Conservation (phyloP, 1,284 basidiomycete genomes). For the Cutaneotrichosporon cyanovorans region DNA sequence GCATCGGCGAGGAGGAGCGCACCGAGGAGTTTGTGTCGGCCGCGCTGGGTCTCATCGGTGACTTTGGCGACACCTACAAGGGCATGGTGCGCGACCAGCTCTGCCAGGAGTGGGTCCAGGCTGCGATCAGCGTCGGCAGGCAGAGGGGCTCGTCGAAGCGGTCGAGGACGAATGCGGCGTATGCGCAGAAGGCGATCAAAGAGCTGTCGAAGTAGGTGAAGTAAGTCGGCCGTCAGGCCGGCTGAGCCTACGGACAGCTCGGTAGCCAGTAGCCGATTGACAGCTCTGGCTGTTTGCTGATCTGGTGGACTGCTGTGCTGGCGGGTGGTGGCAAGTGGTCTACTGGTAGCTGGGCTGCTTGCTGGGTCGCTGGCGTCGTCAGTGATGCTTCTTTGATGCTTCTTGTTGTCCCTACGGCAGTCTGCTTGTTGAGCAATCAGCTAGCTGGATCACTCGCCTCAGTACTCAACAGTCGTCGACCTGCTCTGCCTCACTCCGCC, state of each 20-base stretch:
- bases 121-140: slow-evolving; percentile 60
- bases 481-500: background rate
- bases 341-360: too few species aligned
- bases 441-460: too few species aligned
- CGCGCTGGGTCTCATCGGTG: slow-evolving; percentile 78
- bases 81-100: slow-evolving; percentile 74
- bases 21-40: slow-evolving; percentile 71
- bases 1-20: slow-evolving; percentile 67
- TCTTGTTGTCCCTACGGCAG: too few species aligned
- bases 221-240: background rate
- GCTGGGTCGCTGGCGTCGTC: too few species aligned
- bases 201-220: slow-evolving; percentile 24
- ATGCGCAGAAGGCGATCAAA: slow-evolving; percentile 49
- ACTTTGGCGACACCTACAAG: slow-evolving; percentile 76
- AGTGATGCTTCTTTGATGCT: too few species aligned
- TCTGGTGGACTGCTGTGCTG: too few species aligned
- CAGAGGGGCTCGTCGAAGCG: slow-evolving; percentile 47
- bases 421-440: too few species aligned
- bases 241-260: background rate
- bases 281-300: too few species aligned
- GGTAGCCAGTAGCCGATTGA: too few species aligned
- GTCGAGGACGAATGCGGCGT: slow-evolving; percentile 51
- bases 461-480: too few species aligned
- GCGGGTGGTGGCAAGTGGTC: too few species aligned
- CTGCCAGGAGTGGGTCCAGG: slow-evolving; percentile 71